Evolutionary conservation across 2,329 filamentous ascomycete genomes (phyloP).

Genomic region (Exophiala sp.): DNA sequence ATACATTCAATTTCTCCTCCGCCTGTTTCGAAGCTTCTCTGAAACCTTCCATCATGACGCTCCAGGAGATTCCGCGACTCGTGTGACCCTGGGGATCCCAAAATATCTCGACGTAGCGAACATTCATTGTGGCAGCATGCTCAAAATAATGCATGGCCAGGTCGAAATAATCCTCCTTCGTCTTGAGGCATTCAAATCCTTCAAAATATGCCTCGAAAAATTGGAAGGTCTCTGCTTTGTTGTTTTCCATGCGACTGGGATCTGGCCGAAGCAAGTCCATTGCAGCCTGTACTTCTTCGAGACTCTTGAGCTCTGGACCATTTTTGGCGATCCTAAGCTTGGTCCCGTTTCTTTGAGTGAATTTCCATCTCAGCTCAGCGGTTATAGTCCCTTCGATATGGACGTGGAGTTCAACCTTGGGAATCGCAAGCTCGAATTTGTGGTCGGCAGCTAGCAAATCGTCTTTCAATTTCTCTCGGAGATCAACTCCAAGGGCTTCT

Average conservation of each 20-base stretch:
- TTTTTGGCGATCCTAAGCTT: slow-evolving; percentile 17
- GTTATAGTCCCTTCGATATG: slow-evolving; percentile 40
- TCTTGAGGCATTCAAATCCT: slow-evolving; percentile 34
- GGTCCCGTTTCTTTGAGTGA: slow-evolving; percentile 26
- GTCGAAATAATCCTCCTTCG: slow-evolving; percentile 41
- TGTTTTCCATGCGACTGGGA: slow-evolving; percentile 9
- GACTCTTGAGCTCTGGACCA: slow-evolving; percentile 6
- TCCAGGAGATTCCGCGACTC: slow-evolving; percentile 34
- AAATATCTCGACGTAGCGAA: slow-evolving; percentile 42
- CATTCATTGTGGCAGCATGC: slow-evolving; percentile 36
- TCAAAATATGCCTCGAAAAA: slow-evolving; percentile 37
- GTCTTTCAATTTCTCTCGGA: slow-evolving; percentile 1
- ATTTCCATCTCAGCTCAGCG: slow-evolving; percentile 15
- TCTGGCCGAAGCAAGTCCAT: slow-evolving; percentile 13
- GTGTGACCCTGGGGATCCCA: slow-evolving; percentile 46
- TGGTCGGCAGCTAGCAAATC: not conserved
- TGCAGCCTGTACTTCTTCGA: slow-evolving; percentile 9
- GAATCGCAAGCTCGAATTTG: not conserved
- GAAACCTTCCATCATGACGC: slow-evolving; percentile 37
- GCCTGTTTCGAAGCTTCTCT: slow-evolving; percentile 34
- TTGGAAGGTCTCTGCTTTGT: slow-evolving; percentile 12
- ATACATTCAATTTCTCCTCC: slow-evolving; percentile 29
- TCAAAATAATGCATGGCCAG: slow-evolving; percentile 41
- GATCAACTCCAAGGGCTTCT: not conserved
- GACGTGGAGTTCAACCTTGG: slow-evolving; percentile 46